Evolutionary conservation across 2,329 filamentous ascomycete genomes (phyloP).

Genomic region (Colletotrichum sojae): DNA sequence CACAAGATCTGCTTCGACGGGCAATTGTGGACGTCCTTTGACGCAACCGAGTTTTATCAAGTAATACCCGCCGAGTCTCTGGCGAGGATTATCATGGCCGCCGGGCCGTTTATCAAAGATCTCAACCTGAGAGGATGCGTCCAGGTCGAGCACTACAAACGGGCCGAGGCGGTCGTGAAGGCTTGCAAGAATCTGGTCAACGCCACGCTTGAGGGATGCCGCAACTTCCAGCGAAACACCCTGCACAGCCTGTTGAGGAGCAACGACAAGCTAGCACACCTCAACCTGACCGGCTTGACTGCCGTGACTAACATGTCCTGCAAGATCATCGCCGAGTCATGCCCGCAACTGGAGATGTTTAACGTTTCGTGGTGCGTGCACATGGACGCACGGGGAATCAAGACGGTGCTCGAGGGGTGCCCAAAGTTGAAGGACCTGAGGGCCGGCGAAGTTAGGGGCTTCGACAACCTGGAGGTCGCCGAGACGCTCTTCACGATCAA

Average conservation of each 20-base stretch:
- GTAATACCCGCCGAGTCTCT: constrained; percentile 88
- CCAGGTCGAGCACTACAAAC: constrained; percentile 87
- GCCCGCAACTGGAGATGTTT: constrained; percentile 84
- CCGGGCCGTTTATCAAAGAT: constrained; percentile 91
- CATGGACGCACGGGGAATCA: constrained; percentile 83
- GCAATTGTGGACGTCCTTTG: constrained; percentile 89
- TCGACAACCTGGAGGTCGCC: constrained; percentile 81
- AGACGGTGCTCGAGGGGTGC: constrained; percentile 80
- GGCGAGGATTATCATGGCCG: constrained; percentile 85
- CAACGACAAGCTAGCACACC: constrained; percentile 83
- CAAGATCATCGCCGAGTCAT: constrained; percentile 86
- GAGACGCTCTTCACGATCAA: constrained; percentile 84
- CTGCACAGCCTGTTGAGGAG: constrained; percentile 81
- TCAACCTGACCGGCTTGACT: constrained; percentile 87
- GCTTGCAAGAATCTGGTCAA: constrained; percentile 90
- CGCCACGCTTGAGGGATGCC: constrained; percentile 90
- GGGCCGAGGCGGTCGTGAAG: constrained; percentile 82
- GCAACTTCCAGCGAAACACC: constrained; percentile 83
- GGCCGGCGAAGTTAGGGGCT: constrained; percentile 85
- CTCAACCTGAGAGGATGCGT: constrained; percentile 93
- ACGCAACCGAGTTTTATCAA: constrained; percentile 88
- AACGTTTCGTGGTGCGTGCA: constrained; percentile 96
- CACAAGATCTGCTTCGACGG: constrained; percentile 92
- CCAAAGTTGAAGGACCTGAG: constrained; percentile 82
- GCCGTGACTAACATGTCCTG: constrained; percentile 88